Evolutionary conservation across 495 filamentous ascomycete genomes (phyloP).

Genomic region (Corynascus novoguineensis): DNA sequence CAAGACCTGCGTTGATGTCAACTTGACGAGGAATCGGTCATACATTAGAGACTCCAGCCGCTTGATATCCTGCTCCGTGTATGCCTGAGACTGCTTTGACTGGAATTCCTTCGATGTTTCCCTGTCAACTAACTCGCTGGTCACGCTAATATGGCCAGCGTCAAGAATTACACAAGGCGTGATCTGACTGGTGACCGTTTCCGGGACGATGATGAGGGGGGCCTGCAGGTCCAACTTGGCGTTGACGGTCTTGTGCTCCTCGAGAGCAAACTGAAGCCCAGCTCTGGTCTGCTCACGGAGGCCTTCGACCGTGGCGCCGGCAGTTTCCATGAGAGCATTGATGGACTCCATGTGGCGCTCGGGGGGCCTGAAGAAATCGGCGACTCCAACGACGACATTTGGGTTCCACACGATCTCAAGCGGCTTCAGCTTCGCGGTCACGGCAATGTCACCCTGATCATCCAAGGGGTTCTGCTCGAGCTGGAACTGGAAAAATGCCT

Average conservation of each 20-base stretch:
- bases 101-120: slow-evolving; percentile 82
- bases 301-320: slow-evolving; percentile 90
- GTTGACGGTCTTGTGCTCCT: slow-evolving; percentile 97
- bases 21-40: slow-evolving; percentile 85
- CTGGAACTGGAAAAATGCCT: slow-evolving; percentile 85
- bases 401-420: slow-evolving; percentile 98
- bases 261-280: slow-evolving; percentile 88
- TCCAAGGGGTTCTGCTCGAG: slow-evolving; percentile 95
- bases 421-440: slow-evolving; percentile 87
- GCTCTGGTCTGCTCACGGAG: slow-evolving; percentile 91
- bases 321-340: slow-evolving; percentile 85
- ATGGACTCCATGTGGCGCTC: slow-evolving; percentile 98
- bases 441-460: slow-evolving; percentile 79
- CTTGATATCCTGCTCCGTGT: slow-evolving; percentile 83
- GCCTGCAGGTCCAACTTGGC: slow-evolving; percentile 93
- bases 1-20: slow-evolving; percentile 88
- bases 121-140: slow-evolving; percentile 87
- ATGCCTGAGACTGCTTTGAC: slow-evolving; percentile 80
- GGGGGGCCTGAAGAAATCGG: slow-evolving; percentile 91
- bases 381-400: slow-evolving; percentile 79
- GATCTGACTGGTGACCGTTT: slow-evolving; percentile 74
- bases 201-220: slow-evolving; percentile 90
- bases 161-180: slow-evolving; percentile 89
- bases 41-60: slow-evolving; percentile 88
- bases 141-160: slow-evolving; percentile 90